These are phyloP conservation scores for Penicillium manginii DNA, from an alignment of 495 filamentous ascomycete genomes.

Conservation along the genomic window DNA sequence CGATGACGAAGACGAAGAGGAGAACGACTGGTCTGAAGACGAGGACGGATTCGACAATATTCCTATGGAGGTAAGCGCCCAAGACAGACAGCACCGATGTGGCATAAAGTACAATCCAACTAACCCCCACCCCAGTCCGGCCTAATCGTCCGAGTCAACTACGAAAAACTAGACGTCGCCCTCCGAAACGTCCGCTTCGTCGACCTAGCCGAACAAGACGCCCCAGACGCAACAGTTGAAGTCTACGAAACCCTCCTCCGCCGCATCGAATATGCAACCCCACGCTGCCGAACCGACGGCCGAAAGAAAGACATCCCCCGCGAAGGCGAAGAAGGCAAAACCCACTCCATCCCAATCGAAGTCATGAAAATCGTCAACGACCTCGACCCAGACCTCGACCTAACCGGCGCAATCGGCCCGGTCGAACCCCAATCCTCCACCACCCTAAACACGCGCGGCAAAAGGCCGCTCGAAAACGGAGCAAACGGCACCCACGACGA, in stretches of 20 bases:
- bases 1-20: conserved; percentile 34
- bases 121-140: conserved; percentile 43
- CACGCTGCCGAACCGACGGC: conserved; percentile 63
- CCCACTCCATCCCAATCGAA: conserved; percentile 41
- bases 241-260: conserved; percentile 77
- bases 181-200: conserved; percentile 79
- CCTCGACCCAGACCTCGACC: conserved; percentile 45
- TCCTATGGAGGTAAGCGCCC: conserved; percentile 45
- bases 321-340: conserved; percentile 55
- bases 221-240: conserved; percentile 57
- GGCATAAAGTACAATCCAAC: too few species aligned
- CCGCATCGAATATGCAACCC: conserved; percentile 66
- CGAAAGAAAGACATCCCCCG: conserved; percentile 59
- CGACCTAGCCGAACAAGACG: conserved; percentile 59
- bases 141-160: conserved; percentile 78
- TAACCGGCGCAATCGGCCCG: conserved; percentile 44
- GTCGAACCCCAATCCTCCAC: conserved; percentile 25
- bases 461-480: conserved; percentile 45
- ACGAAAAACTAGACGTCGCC: conserved; percentile 79
- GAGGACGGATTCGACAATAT: conserved; percentile 39
- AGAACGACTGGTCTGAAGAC: conserved; percentile 47
- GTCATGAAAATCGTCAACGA: conserved; percentile 41
- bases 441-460: conserved; percentile 32
- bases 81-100: not conserved
- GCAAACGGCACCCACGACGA: conserved; percentile 33